Base-by-base conservation (phyloP, 495 filamentous ascomycete species). In the Aspergillus cavernicola region DNA sequence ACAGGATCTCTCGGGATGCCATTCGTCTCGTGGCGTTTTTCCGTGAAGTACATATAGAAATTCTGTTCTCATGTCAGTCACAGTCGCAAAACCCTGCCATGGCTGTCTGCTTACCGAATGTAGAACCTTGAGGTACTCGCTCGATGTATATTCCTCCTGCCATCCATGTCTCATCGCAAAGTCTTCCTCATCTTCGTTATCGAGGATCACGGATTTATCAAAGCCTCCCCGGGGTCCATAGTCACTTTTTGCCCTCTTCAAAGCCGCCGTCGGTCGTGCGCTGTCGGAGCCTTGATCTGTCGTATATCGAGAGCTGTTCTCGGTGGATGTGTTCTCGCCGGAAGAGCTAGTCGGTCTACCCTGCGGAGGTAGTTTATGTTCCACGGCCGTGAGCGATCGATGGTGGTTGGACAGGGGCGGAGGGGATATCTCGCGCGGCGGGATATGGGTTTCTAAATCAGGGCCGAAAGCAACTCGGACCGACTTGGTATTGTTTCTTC, bases 11-110 rank as follows among this genome's bases (percentile, higher is more conserved):
- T 87, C 9, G 95, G 90, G 50, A 93, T 88, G 15, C 93, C 95
- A 31, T 91, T 90, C n/a, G 90, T 93, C 66, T 97, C 93, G 66
- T 97, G 93, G 22, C 90, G 85, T 67, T 97, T 97, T 66, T 97
- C 93, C 40, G 90, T 95, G 66, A 87, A 99, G 69, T 97, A 99
- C 92, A 97, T 96, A 73, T 92, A 97, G 80, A 95, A 97, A 53
- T 73, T 75, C 71, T 78, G 56, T 24, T 11, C 15, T 16, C 8
- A 47, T 19, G 42, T 47, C 29, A 50, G 26, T n/a, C 39, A 47
- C 42, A 32, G 11, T 22, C 6, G n/a, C 43, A 9, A 50, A 35
- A 23, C 11, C 11, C 20, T n/a, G 16, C 5, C 26, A 37, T 16
- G 5, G 15, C 12, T 1, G 4, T 29, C 29, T 35, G 57, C 74